These are phyloP conservation scores for Vitis riparia DNA, from an alignment of 164 flowering plant genomes.

Conservation along the genomic window DNA sequence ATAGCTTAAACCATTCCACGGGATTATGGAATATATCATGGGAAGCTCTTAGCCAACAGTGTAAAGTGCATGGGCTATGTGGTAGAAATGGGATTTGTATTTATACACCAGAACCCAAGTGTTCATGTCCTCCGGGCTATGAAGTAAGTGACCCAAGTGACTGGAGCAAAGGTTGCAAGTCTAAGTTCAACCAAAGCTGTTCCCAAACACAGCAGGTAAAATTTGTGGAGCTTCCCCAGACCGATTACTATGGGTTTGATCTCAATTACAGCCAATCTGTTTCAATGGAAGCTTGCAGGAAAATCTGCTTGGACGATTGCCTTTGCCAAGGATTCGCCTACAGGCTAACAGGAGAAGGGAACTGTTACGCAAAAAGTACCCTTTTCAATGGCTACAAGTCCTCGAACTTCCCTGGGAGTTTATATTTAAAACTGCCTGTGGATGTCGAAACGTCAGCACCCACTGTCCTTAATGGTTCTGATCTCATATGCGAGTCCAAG, in stretches of 20 bases:
- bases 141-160: slow-evolving; percentile 9
- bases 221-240: slow-evolving; percentile 18
- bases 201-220: slow-evolving; percentile 1
- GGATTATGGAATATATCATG: too few species aligned
- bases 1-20: background rate
- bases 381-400: slow-evolving; percentile 33
- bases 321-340: slow-evolving; percentile 35
- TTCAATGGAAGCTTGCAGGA: slow-evolving; percentile 21
- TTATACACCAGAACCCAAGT: slow-evolving; percentile 10
- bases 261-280: background rate
- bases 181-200: slow-evolving; percentile 7
- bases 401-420: slow-evolving; percentile 16
- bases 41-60: too few species aligned
- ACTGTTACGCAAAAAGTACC: slow-evolving; percentile 23
- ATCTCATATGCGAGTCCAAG: slow-evolving; percentile 4
- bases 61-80: background rate
- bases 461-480: background rate
- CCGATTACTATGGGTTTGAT: slow-evolving; percentile 19
- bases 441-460: background rate
- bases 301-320: slow-evolving; percentile 29
- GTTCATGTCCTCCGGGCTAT: slow-evolving; percentile 17
- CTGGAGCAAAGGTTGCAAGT: slow-evolving; percentile 5
- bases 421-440: slow-evolving; percentile 30
- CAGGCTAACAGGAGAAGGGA: slow-evolving; percentile 21
- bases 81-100: background rate